Percentiles rank a stretch among this genome's conserved stretches.
Conservation (phyloP, 2,329 filamentous ascomycete genomes). For the Fusarium poae region DNA sequence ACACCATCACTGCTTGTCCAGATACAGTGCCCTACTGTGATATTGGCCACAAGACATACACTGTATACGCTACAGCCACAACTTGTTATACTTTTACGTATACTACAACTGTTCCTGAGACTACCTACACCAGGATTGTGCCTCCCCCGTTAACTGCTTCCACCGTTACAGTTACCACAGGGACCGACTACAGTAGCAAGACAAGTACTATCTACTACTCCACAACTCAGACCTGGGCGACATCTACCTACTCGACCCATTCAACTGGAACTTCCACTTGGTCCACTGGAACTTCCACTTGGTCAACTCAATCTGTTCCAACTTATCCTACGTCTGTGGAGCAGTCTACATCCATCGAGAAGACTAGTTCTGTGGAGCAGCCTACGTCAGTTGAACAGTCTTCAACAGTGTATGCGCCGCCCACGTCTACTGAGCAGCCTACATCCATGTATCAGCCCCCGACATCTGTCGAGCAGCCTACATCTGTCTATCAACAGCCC, state of each 20-base stretch:
- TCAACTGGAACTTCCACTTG: not conserved
- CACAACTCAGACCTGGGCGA: constrained; percentile 18
- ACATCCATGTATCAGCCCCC: not conserved
- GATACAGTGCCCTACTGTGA: constrained; percentile 1
- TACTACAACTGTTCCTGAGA: constrained; percentile 1
- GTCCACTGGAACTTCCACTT: not conserved
- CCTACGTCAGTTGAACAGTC: not conserved
- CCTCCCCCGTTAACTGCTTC: not conserved
- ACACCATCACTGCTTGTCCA: constrained; percentile 30
- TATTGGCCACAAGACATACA: constrained; percentile 13
- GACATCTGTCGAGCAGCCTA: not conserved
- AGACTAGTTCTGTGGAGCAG: not conserved
- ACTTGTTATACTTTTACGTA: constrained; percentile 9
- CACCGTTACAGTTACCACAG: not conserved
- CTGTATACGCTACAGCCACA: constrained; percentile 33
- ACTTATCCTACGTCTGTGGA: not conserved
- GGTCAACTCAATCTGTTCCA: not conserved
- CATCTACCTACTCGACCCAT: not conserved
- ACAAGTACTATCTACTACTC: constrained; percentile 13
- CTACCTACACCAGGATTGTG: constrained; percentile 1
- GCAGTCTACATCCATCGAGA: not conserved
- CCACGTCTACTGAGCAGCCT: not conserved
- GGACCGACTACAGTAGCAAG: not conserved
- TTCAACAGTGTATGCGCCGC: no score
- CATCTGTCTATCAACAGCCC: not conserved